Evolutionary conservation across 352 stramenopile genomes (phyloP), one percentile per base, ranked within the genome.

Genomic region (Phytopythium helicoides): DNA sequence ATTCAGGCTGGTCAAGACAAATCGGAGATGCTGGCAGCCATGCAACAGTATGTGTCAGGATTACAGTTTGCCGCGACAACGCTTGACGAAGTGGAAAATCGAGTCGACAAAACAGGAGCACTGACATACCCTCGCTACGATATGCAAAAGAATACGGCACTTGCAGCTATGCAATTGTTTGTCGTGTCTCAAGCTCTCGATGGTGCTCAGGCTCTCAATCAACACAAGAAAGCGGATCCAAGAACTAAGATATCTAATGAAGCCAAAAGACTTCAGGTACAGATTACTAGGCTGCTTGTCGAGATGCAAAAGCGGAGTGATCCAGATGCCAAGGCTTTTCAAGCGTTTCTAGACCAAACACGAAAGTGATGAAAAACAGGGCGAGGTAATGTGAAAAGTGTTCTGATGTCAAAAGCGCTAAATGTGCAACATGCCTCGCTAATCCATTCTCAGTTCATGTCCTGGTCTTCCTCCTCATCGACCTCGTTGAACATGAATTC

Each of bases 401-500:
- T 7, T 26, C 23, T 9, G 3, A 18, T 39, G 28, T 25, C 28
- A 35, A 54, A 37, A 35, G 16, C 7, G 14, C 37, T 35, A 36
- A 36, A 62, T 54, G 22, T 49, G 22, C 25, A 36, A 34, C 21
- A 36, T n/a, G n/a, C n/a, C n/a, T n/a, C 15, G 25, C 22, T 35
- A n/a, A 14, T 58, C n/a, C 28, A 10, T 33, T 10, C 9, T 33
- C 41, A 48, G 23, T 36, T 48, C 68, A 78, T 78, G 25, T 76
- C 64, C 49, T 76, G 52, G 31, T 73, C 68, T 25, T 76, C 67
- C 9, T 76, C 56, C 52, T 72, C 68, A 12, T 78, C 65, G 18
- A 98, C 66, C 68, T 98, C 94, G 64, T 99, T 98, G 76, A 99
- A 99, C 94, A 99, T 98, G 70, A 98, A 99, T 64, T 99, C 94